phyloP scores from a whole-genome alignment of 2,329 filamentous ascomycete genomes.

The Hypoxylon sp. region DNA sequence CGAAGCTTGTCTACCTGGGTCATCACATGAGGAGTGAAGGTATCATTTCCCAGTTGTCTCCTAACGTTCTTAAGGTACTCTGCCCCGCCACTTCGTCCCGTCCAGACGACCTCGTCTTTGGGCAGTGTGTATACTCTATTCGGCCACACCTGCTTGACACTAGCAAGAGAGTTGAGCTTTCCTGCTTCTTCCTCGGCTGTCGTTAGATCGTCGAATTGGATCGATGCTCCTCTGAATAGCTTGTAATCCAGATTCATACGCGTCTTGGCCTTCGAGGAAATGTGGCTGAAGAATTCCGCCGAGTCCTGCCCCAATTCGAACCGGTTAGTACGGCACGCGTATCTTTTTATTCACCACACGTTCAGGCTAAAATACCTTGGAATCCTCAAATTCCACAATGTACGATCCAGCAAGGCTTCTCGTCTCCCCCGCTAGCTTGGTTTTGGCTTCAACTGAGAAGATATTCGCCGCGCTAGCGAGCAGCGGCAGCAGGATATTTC shows the following conservation, averaged over 20 bases:
- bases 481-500: conserved; percentile 48
- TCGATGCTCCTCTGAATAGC: conserved; percentile 69
- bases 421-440: conserved; percentile 39
- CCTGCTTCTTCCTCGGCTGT: conserved; percentile 60
- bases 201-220: conserved; percentile 65
- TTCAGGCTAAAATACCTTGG: conserved; percentile 58
- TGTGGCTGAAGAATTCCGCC: conserved; percentile 57
- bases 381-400: conserved; percentile 68
- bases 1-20: conserved; percentile 69
- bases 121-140: conserved; percentile 63
- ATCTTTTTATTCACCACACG: neutral
- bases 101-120: conserved; percentile 61
- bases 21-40: conserved; percentile 68
- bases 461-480: conserved; percentile 48
- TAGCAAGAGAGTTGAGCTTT: conserved; percentile 59
- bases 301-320: conserved; percentile 56
- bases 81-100: conserved; percentile 54
- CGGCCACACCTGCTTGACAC: conserved; percentile 66
- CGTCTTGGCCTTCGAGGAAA: conserved; percentile 59
- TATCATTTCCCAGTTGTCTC: conserved; percentile 57
- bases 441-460: conserved; percentile 47
- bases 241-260: conserved; percentile 65
- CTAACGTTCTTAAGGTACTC: conserved; percentile 51
- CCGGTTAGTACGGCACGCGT: conserved; percentile 19
- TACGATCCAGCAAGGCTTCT: conserved; percentile 63